Base-by-base conservation (phyloP, 2,329 filamentous ascomycete species). In the Juglanconis juglandina region DNA sequence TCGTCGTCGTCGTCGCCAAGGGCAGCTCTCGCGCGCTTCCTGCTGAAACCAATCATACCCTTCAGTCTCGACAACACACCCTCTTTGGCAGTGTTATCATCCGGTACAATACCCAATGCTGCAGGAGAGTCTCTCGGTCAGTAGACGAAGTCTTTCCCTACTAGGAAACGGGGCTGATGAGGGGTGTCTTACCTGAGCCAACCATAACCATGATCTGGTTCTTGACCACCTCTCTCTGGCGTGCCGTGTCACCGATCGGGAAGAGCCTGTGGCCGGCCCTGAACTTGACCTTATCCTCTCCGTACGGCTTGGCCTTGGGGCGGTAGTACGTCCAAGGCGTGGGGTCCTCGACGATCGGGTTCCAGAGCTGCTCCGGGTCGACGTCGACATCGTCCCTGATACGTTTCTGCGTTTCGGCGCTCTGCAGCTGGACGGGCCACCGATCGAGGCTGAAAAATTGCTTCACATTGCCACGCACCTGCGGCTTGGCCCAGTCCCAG, bases 351-450 rank as follows among this genome's bases (percentile, higher is more conserved):
- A 58, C 11, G 34, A 65, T 62, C 17, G 72, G 71, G 44, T 76
- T 69, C 61, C 63, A 70, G 9, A 67, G 41, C 39, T 58, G 41
- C 14, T 59, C 60, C 10, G 56, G 64, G 46, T 71, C 65, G 51
- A 75, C 64, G 60, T 74, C 68, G 42, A 53, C 59, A n/a, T 74
- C 71, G 4, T 50, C 53, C 2, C 24, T 51, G 58, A 79, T 73
- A 17, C 64, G 54, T 11, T 66, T 59, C 54, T 71, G 70, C n/a
- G 63, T 68, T 30, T 67, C 64, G 32, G 68, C 54, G 6, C 62
- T 68, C 64, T 81, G 77, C 56, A 77, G 66, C 33, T 75, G 66
- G 24, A 77, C 48, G 41, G 80, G 80, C 81, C 81, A 84, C 44
- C 79, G 75, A 66, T 77, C 72, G 49, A 83, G 68, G 63, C 71